Evolutionary conservation across 2,329 filamentous ascomycete species (phyloP).

Genomic region (Aspergillus glaucus): DNA sequence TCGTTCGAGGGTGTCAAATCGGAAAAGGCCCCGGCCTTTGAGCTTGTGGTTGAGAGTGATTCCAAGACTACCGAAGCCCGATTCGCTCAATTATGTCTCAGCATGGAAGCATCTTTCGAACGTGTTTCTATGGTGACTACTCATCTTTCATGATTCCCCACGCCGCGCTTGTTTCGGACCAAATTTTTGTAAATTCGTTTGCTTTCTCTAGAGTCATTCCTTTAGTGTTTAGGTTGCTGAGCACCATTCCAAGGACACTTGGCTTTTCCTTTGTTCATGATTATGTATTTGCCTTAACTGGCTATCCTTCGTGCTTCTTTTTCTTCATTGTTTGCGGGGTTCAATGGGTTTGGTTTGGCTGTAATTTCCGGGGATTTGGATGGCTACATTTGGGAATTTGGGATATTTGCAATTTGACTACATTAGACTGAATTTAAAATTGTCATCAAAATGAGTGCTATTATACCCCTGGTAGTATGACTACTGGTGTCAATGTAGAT

Average conservation of each 20-base stretch:
- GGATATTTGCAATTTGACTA: background rate
- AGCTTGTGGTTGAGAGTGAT: slow-evolving; percentile 53
- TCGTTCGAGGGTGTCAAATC: slow-evolving; percentile 49
- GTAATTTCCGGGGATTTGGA: background rate
- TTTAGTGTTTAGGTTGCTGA: slow-evolving; percentile 5
- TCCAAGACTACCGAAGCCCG: slow-evolving; percentile 20
- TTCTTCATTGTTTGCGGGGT: slow-evolving; percentile 1
- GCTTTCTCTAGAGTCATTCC: slow-evolving; percentile 1
- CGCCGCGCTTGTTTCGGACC: slow-evolving; percentile 13
- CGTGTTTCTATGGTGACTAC: slow-evolving; percentile 36
- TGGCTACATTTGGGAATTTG: background rate
- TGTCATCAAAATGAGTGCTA: background rate
- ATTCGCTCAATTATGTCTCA: slow-evolving; percentile 33
- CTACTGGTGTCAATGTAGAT: background rate
- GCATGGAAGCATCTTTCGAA: slow-evolving; percentile 38
- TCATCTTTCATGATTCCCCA: slow-evolving; percentile 33
- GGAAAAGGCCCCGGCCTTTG: slow-evolving; percentile 60
- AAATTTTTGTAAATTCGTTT: slow-evolving; percentile 16
- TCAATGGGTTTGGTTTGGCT: background rate
- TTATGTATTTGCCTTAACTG: slow-evolving; percentile 12
- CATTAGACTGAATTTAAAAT: background rate
- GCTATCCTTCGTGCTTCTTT: slow-evolving; percentile 4
- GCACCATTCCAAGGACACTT: slow-evolving; percentile 10
- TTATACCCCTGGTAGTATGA: background rate
- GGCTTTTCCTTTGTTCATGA: slow-evolving; percentile 19